These are phyloP conservation scores for Leucoagaricus sp. DNA, from an alignment of 1,284 basidiomycete genomes.

Conservation along the genomic window DNA sequence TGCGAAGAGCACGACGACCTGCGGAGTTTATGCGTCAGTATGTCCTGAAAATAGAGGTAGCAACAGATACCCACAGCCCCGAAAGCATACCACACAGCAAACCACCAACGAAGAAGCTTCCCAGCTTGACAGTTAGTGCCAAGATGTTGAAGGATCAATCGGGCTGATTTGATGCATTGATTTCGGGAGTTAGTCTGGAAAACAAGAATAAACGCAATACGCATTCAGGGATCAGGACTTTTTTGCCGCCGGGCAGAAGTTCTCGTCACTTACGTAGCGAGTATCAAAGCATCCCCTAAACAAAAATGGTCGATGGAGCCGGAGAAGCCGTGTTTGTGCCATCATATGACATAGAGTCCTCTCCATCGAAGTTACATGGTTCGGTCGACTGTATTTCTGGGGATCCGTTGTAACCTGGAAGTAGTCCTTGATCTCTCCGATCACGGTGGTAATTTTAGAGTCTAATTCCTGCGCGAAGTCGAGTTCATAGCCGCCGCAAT, in stretches of 20 bases:
- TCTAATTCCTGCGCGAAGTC: slow-evolving; percentile 9
- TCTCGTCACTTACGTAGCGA: slow-evolving; percentile 2
- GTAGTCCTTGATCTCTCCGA: slow-evolving; percentile 9
- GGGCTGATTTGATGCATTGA: slow-evolving; percentile 11
- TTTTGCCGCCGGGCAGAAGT: not conserved
- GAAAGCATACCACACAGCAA: not conserved
- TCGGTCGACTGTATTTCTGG: slow-evolving; percentile 1
- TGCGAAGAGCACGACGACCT: slow-evolving; percentile 10
- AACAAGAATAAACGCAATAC: not conserved
- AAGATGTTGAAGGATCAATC: slow-evolving; percentile 6
- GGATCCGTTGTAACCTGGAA: slow-evolving; percentile 4
- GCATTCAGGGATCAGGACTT: not conserved
- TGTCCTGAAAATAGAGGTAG: not conserved
- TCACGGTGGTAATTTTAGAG: slow-evolving; percentile 1
- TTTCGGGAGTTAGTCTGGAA: slow-evolving; percentile 4
- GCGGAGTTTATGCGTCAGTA: not conserved
- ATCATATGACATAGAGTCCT: slow-evolving; percentile 12
- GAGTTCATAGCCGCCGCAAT: slow-evolving; percentile 8
- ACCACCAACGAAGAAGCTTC: slow-evolving; percentile 10
- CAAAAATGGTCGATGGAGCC: slow-evolving; percentile 12
- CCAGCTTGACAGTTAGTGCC: not conserved
- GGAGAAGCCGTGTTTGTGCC: slow-evolving; percentile 5
- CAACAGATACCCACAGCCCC: slow-evolving; percentile 1
- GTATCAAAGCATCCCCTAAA: slow-evolving; percentile 8
- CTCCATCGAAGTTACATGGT: slow-evolving; percentile 1